These are phyloP conservation scores for Claviceps maximensis DNA, from an alignment of 2,329 filamentous ascomycete species.

Conservation along the genomic window DNA sequence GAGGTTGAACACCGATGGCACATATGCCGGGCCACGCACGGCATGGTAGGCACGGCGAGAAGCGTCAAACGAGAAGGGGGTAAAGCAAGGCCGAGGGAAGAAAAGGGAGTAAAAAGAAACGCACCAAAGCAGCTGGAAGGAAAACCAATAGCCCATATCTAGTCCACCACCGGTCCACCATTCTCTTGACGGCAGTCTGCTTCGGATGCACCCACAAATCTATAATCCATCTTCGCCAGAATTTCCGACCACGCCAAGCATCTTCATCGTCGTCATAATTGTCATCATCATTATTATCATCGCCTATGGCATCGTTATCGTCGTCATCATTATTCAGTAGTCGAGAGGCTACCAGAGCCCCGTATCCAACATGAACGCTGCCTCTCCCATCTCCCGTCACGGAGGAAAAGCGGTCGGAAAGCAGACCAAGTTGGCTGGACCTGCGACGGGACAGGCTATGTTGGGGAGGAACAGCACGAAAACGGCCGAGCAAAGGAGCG, in stretches of 20 bases:
- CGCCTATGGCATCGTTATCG: constrained; percentile 11
- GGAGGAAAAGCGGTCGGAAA: constrained; percentile 19
- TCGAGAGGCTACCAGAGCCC: constrained; percentile 34
- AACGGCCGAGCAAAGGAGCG: constrained; percentile 50
- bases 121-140: constrained; percentile 45
- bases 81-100: background rate
- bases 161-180: constrained; percentile 50
- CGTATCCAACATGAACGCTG: constrained; percentile 45
- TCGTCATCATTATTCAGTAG: constrained; percentile 23
- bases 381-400: constrained; percentile 24
- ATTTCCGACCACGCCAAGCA: constrained; percentile 20
- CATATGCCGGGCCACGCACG: too few relatives aligned
- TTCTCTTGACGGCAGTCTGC: constrained; percentile 42
- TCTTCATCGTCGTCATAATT: constrained; percentile 18
- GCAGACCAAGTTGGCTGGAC: constrained; percentile 25
- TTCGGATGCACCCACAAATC: constrained; percentile 50
- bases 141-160: constrained; percentile 48
- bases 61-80: background rate
- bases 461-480: constrained; percentile 45
- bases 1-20: too few relatives aligned
- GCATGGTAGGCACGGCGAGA: background rate
- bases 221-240: constrained; percentile 25
- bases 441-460: constrained; percentile 16
- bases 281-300: constrained; percentile 10
- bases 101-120: constrained; percentile 12